Percentiles rank a stretch among this genome's conserved stretches.
phyloP scores from a whole-genome alignment of 2,329 filamentous ascomycete genomes.

The Trichoderma lentiforme region DNA sequence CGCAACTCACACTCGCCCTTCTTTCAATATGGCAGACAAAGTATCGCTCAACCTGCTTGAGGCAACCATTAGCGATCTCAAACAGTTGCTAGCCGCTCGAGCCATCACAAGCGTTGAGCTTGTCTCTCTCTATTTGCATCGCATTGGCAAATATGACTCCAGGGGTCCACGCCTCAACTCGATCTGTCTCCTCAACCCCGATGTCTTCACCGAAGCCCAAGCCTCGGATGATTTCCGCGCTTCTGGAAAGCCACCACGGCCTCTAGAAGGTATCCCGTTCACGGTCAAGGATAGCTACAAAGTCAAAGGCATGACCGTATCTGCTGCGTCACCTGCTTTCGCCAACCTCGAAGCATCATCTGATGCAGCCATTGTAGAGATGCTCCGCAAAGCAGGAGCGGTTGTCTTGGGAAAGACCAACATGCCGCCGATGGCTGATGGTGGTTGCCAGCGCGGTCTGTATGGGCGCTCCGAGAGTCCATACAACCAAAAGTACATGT shows the following conservation, averaged over 20 bases:
- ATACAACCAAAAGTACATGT: background rate
- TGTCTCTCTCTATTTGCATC: background rate
- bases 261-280: background rate
- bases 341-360: background rate
- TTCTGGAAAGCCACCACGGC: background rate
- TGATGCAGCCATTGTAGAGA: background rate
- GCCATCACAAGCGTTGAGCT: background rate
- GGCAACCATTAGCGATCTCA: background rate
- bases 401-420: background rate
- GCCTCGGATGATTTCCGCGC: background rate
- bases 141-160: background rate
- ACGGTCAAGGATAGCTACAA: background rate
- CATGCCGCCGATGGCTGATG: background rate
- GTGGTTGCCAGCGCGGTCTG: background rate
- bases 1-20: background rate
- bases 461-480: background rate
- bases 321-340: background rate
- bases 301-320: background rate
- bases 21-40: background rate
- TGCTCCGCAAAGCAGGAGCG: background rate
- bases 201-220: background rate
- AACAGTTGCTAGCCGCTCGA: background rate
- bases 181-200: background rate
- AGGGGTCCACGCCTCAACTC: background rate
- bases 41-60: background rate